Conservation (phyloP, 768 basidiomycete species). For the Hericium erinaceus region DNA sequence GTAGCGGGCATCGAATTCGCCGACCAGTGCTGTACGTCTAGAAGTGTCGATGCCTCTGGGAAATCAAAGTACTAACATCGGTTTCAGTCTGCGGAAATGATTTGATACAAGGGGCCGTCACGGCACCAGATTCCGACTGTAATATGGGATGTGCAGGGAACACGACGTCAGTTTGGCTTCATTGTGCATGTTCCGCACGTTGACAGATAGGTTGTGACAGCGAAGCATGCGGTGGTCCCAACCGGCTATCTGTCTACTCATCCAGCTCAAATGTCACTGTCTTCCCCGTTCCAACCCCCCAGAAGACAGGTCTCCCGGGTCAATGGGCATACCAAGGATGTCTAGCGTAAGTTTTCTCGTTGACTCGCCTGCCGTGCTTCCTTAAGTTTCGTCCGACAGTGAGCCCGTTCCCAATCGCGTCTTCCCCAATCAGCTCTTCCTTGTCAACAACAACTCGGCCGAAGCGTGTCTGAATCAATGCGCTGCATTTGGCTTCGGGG, state of each 20-base stretch:
- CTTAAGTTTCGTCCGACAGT: slow-evolving; percentile 22
- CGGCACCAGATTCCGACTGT: slow-evolving; percentile 42
- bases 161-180: slow-evolving; percentile 34
- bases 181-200: background rate
- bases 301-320: slow-evolving; percentile 51
- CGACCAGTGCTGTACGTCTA: slow-evolving; percentile 37
- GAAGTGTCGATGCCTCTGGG: background rate
- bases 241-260: slow-evolving; percentile 63
- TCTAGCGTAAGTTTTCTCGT: slow-evolving; percentile 35
- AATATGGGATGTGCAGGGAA: slow-evolving; percentile 71
- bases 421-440: slow-evolving; percentile 54
- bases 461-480: slow-evolving; percentile 60
- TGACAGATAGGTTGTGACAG: slow-evolving; percentile 23
- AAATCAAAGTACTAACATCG: background rate
- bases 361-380: background rate
- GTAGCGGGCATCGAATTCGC: slow-evolving; percentile 65
- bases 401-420: slow-evolving; percentile 37
- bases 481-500: slow-evolving; percentile 61
- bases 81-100: slow-evolving; percentile 59
- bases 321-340: slow-evolving; percentile 62
- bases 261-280: slow-evolving; percentile 39
- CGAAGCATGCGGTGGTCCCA: slow-evolving; percentile 65
- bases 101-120: slow-evolving; percentile 51
- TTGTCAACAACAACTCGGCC: slow-evolving; percentile 54
- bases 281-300: slow-evolving; percentile 48